Base-by-base conservation (phyloP, 2,329 filamentous ascomycete genomes). In the Monosporascus ibericus region DNA sequence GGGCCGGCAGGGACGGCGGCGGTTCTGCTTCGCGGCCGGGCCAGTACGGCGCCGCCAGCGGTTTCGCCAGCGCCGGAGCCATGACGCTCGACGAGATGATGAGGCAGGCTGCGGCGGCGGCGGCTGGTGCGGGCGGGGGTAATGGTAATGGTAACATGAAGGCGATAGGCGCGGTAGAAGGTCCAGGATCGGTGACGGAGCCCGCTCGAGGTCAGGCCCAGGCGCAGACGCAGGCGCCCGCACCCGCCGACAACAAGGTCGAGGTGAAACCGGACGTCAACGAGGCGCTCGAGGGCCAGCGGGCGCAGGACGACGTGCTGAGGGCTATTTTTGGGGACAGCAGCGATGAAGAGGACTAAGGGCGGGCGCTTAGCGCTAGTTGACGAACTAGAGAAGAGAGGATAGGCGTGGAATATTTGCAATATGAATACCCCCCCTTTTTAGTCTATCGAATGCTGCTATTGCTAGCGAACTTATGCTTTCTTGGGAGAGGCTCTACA, bases 241-340 rank as follows among this genome's bases (percentile, higher is more conserved):
- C 30, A 5, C 11, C 30, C 30, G 30, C 30, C 30, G 30, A 5
- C 42, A 52, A 58, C 36, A 63, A 59, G 44, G 59, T 67, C 8
- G 68, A 72, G 36, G 78, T 94, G 24, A 82, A 95, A 66, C 79
- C 85, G 0, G 87, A 90, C 57, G 81, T 76, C 58, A 96, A 96
- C 61, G 86, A 90, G 52, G 88, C 87, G 4, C 65, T 95, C 9
- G 88, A 95, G 64, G 85, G 80, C 0, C 77, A 84, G 62, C 79
- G 83, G 50, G 88, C 91, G 1, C 85, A 87, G 17, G 89, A 92
- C 48, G 88, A 88, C 44, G 85, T 96, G 0, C 91, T 96, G 62
- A 89, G 83, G 60, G 89, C 90, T n/a, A 91, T 97, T 30, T 97
- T 97, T 78, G 92, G 92, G 6, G 90, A 91, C 66, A 88, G 88